These are phyloP conservation scores for Colletotrichum sp. DNA, from an alignment of 2,329 filamentous ascomycete genomes.

Conservation along the genomic window DNA sequence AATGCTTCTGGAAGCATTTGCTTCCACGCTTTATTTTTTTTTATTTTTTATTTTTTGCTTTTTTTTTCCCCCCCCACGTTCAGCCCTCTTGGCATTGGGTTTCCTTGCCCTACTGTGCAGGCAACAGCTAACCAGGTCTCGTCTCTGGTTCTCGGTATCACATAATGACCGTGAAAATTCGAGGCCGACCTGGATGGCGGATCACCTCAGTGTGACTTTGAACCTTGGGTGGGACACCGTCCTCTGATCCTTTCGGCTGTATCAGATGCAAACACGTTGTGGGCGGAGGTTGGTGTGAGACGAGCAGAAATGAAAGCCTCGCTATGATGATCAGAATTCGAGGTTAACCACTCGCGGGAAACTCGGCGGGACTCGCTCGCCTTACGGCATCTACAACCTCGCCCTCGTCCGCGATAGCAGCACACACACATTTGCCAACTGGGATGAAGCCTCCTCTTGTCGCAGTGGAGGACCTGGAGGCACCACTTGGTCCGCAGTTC, in stretches of 20 bases:
- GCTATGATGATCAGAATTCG: neutral
- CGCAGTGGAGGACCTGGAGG: neutral
- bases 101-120: neutral
- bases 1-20: constrained; percentile 5
- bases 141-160: neutral
- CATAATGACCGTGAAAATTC: neutral
- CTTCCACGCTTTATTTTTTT: neutral
- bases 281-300: neutral
- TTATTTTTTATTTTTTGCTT: too few species aligned
- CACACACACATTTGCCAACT: neutral
- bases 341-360: neutral
- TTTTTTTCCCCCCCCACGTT: too few species aligned
- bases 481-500: neutral
- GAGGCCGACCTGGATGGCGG: neutral
- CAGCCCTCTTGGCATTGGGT: neutral
- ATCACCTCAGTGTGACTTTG: neutral
- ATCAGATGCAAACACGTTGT: neutral
- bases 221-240: neutral
- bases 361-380: neutral
- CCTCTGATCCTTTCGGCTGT: neutral
- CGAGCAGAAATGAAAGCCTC: neutral
- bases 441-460: neutral
- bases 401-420: neutral
- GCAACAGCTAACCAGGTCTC: neutral
- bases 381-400: neutral